Percentiles rank a stretch among this genome's conserved stretches.
phyloP scores from a whole-genome alignment of 352 stramenopile genomes.

The Pythium biforme region DNA sequence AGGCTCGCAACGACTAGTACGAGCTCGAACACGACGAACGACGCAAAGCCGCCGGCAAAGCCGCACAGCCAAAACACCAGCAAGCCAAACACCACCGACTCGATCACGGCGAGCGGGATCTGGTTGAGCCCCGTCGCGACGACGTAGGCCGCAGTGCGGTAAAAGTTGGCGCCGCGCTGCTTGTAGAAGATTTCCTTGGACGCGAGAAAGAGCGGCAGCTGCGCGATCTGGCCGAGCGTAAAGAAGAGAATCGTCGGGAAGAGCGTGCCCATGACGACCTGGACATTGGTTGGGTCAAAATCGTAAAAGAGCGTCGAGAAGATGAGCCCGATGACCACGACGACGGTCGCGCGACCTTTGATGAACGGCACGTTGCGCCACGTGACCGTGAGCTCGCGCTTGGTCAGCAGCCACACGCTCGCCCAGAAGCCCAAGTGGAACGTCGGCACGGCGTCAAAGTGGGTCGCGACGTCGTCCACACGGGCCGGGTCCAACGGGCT shows the following conservation, averaged over 20 bases:
- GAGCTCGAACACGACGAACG: conserved; percentile 56
- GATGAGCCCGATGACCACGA: conserved; percentile 29
- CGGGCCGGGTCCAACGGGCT: conserved; percentile 87
- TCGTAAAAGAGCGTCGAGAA: conserved; percentile 24
- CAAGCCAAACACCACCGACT: conserved; percentile 60
- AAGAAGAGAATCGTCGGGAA: conserved; percentile 2
- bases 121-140: conserved; percentile 39
- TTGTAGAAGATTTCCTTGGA: conserved; percentile 57
- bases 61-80: conserved; percentile 76
- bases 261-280: conserved; percentile 47
- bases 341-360: conserved; percentile 20
- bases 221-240: conserved; percentile 33
- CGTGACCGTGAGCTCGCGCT: conserved; percentile 53
- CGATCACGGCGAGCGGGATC: conserved; percentile 36
- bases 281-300: conserved; percentile 21
- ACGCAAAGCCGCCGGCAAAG: conserved; percentile 30
- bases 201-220: conserved; percentile 61
- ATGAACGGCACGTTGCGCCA: conserved; percentile 31
- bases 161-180: conserved; percentile 65
- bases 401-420: conserved; percentile 4
- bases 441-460: conserved; percentile 7
- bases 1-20: conserved; percentile 49
- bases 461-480: conserved; percentile 56
- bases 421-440: conserved; percentile 16
- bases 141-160: conserved; percentile 57